Evolutionary conservation across 1,284 basidiomycete species (phyloP), one percentile per base, ranked within the genome.

Genomic region (Macrocystidia cucumis): DNA sequence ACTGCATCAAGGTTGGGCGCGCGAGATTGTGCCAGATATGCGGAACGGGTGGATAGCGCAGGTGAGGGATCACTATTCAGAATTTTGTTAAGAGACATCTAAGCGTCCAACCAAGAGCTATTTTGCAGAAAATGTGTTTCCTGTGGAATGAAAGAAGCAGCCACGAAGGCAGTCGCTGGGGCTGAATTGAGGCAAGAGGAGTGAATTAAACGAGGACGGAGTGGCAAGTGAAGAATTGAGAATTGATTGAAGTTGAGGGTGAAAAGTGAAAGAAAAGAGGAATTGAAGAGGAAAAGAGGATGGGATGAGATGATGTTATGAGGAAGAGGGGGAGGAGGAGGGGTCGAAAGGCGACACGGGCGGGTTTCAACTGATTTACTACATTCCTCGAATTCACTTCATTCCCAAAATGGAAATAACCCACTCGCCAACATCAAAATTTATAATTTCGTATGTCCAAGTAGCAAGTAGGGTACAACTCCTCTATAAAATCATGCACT

Each of bases 31-130:
- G 42, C 46, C 47, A 39, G 46, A 45, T 44, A 52, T 34, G 45
- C 50, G 42, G 48, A 46, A 39, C 44, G 49, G 44, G 45, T 46
- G 37, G 47, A 45, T 26, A 35, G 36, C 23, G 37, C 35, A 41
- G 58, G 50, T 39, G 52, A 29, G 61, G 74, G 67, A 43, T 80
- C 74, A 60, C 81, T 74, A 59, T 85, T 85, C 59, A 85, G 74
- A 43, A 85, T 85, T 45, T 72, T 69, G 48, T 72, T 75, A 53
- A 85, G 72, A 35, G 82, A 85, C 81, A 85, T 85, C n/a, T n/a
- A n/a, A n/a, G n/a, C n/a, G n/a, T n/a, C n/a, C n/a, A n/a, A n/a
- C n/a, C n/a, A n/a, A n/a, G n/a, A n/a, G n/a, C n/a, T n/a, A n/a
- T n/a, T n/a, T n/a, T n/a, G n/a, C n/a, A n/a, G n/a, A n/a, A n/a